A percentile compares a stretch with the other conserved stretches of the same genome.
Evolutionary conservation across 2,329 filamentous ascomycete species (phyloP).

Genomic region (Sclerotinia sclerotiorum): DNA sequence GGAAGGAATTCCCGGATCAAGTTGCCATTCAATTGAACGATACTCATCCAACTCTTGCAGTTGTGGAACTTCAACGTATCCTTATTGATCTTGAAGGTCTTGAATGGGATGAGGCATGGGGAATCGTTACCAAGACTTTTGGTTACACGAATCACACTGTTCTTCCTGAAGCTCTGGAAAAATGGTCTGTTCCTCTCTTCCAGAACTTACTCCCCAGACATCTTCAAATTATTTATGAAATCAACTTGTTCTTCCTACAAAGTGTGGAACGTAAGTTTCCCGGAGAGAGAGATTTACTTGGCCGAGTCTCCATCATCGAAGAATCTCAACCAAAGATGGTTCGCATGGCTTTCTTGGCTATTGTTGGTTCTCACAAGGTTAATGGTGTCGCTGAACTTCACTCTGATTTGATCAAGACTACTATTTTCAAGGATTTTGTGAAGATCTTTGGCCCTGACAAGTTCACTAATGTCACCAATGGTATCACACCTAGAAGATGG

Average conservation of each 20-base stretch:
- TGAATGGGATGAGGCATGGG: conserved; percentile 91
- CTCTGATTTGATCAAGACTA: conserved; percentile 96
- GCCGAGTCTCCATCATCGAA: conserved; percentile 93
- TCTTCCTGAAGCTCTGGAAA: conserved; percentile 93
- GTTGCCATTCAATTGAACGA: conserved; percentile 98
- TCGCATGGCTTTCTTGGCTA: conserved; percentile 91
- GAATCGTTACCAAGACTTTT: conserved; percentile 74
- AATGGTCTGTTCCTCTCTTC: conserved; percentile 92
- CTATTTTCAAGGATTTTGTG: conserved; percentile 99
- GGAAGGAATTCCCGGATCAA: conserved; percentile 90
- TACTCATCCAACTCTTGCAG: conserved; percentile 92
- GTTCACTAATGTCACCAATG: conserved; percentile 98
- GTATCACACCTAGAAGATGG: conserved; percentile 94
- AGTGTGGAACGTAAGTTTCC: conserved; percentile 87
- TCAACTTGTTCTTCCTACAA: conserved; percentile 93
- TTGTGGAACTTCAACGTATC: conserved; percentile 94
- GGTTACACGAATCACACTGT: conserved; percentile 99
- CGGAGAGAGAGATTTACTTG: conserved; percentile 80
- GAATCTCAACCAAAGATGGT: conserved; percentile 97
- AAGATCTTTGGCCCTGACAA: conserved; percentile 93
- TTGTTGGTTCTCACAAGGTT: conserved; percentile 98
- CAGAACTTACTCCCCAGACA: conserved; percentile 93
- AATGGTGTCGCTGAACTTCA: conserved; percentile 97
- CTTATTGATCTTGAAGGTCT: conserved; percentile 85
- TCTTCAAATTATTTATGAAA: conserved; percentile 96